Evolutionary conservation across 208 protist species (phyloP).

Genomic region (Herpetomonas tarakana): DNA sequence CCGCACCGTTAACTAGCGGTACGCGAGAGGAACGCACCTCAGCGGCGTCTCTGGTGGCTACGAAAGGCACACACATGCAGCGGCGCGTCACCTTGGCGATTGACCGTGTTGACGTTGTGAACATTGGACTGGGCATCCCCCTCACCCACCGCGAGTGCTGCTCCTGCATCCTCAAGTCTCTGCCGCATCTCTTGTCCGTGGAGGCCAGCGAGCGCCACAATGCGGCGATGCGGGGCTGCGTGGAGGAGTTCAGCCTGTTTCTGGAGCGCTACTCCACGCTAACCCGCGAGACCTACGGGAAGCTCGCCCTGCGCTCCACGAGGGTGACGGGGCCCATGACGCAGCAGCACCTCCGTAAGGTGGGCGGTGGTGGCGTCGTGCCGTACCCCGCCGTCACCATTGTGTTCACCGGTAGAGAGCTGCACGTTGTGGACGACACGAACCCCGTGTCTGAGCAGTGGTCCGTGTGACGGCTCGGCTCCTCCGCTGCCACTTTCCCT

Average conservation of each 20-base stretch:
- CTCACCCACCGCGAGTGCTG: slow-evolving; percentile 54
- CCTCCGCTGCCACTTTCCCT: too few species aligned
- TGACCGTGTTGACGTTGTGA: slow-evolving; percentile 28
- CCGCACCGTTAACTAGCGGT: not conserved
- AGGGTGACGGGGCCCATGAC: slow-evolving; percentile 43
- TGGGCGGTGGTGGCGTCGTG: slow-evolving; percentile 47
- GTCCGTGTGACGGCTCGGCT: slow-evolving; percentile 13
- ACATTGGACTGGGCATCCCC: slow-evolving; percentile 63
- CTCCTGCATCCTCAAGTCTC: slow-evolving; percentile 25
- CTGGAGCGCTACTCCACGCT: slow-evolving; percentile 70
- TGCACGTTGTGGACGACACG: slow-evolving; percentile 58
- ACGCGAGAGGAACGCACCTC: not conserved
- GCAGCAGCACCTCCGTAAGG: slow-evolving; percentile 63
- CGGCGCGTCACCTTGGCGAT: slow-evolving; percentile 19
- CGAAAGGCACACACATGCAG: not conserved
- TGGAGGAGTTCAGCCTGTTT: slow-evolving; percentile 59
- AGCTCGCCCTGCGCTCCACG: slow-evolving; percentile 62
- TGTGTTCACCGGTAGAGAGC: slow-evolving; percentile 44
- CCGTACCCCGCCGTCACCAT: slow-evolving; percentile 61
- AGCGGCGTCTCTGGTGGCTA: not conserved
- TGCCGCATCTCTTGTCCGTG: slow-evolving; percentile 43
- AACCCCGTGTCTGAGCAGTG: slow-evolving; percentile 61
- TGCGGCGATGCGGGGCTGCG: slow-evolving; percentile 54
- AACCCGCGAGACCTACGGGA: slow-evolving; percentile 39
- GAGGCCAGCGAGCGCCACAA: slow-evolving; percentile 54